These are phyloP conservation scores for Flaveria sonorensis DNA, from an alignment of 129 eudicot genomes.

Conservation along the genomic window DNA sequence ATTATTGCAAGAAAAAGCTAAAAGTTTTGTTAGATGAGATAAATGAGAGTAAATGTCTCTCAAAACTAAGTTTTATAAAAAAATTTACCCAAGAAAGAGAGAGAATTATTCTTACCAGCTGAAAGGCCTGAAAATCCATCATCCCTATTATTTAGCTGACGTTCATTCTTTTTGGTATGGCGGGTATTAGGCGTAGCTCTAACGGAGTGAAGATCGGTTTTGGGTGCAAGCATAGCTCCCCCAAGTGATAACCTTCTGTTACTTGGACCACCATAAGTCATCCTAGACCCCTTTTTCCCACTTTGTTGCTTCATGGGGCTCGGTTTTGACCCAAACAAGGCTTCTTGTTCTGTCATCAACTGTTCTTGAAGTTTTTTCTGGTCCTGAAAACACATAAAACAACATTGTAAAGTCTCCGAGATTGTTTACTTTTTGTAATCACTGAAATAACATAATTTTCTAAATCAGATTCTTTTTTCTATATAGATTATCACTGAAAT, in stretches of 20 bases:
- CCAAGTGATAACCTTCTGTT: constrained; percentile 83
- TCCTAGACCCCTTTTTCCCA: constrained; percentile 69
- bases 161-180: constrained; percentile 57
- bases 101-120: constrained; percentile 42
- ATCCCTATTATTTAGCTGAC: constrained; percentile 36
- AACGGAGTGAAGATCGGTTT: constrained; percentile 48
- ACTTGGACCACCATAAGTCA: constrained; percentile 74
- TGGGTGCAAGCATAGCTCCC: constrained; percentile 75
- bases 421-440: not conserved
- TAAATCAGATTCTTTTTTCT: too few relatives aligned
- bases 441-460: too few relatives aligned
- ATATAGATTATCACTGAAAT: too few relatives aligned
- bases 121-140: constrained; percentile 57
- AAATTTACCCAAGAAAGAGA: too few relatives aligned
- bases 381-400: constrained; percentile 49
- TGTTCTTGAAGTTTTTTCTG: constrained; percentile 96
- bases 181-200: constrained; percentile 79
- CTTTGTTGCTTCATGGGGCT: constrained; percentile 82
- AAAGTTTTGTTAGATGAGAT: too few relatives aligned
- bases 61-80: too few relatives aligned
- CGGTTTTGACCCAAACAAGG: constrained; percentile 88
- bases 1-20: not conserved
- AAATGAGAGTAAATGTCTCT: too few relatives aligned
- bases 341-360: constrained; percentile 87
- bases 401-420: not conserved